phyloP scores from a whole-genome alignment of 2,329 filamentous ascomycete species.

The Penicillium sp. region DNA sequence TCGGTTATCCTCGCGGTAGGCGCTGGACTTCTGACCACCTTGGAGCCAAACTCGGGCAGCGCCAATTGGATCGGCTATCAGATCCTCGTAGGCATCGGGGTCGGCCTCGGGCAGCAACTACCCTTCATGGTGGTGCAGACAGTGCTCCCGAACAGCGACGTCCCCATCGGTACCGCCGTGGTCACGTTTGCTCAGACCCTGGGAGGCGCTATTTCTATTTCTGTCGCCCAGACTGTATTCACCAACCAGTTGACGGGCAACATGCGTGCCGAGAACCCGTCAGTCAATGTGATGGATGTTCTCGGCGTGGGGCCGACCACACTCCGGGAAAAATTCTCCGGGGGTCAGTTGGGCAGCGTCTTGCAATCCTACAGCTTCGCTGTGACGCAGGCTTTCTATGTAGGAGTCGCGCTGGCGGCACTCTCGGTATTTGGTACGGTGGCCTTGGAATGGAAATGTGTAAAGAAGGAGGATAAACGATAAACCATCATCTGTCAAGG shows the following conservation, averaged over 20 bases:
- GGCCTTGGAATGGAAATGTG: conserved; percentile 38
- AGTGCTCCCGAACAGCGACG: conserved; percentile 31
- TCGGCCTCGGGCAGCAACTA: conserved; percentile 40
- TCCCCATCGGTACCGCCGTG: conserved; percentile 38
- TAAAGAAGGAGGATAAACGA: background rate
- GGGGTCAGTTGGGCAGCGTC: conserved; percentile 30
- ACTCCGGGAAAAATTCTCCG: conserved; percentile 32
- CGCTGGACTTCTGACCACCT: conserved; percentile 39
- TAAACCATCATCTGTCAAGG: background rate
- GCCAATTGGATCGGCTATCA: conserved; percentile 45
- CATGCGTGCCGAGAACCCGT: conserved; percentile 28
- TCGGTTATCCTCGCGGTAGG: conserved; percentile 36
- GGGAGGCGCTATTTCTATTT: conserved; percentile 41
- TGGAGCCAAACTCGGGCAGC: conserved; percentile 32
- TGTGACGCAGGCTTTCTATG: conserved; percentile 42
- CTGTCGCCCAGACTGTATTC: conserved; percentile 42
- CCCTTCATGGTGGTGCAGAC: conserved; percentile 40
- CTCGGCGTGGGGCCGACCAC: conserved; percentile 41
- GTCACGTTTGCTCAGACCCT: conserved; percentile 42
- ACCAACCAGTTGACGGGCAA: conserved; percentile 35
- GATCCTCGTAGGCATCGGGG: conserved; percentile 38
- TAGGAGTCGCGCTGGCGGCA: conserved; percentile 38
- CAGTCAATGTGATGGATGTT: conserved; percentile 29
- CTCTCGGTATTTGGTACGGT: conserved; percentile 36
- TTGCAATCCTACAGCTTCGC: conserved; percentile 42